Percentiles rank a stretch among this genome's conserved stretches.
Conservation (phyloP, 163 green algal species). For the Botryococcus braunii region DNA sequence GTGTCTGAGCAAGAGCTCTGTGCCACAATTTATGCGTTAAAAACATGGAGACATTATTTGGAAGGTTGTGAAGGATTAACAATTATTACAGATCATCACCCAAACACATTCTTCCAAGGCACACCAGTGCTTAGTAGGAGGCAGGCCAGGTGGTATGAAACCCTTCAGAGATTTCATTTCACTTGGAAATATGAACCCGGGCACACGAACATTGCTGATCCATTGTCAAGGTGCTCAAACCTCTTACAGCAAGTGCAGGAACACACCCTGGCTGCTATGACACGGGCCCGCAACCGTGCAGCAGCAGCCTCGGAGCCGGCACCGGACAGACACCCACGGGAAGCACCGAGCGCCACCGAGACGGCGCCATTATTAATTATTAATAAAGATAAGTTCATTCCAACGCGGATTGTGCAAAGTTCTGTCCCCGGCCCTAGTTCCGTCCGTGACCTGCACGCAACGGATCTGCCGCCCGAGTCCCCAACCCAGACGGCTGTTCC, state of each 20-base stretch:
- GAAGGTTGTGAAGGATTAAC: conserved; percentile 26
- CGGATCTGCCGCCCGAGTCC: too few species aligned
- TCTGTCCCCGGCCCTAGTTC: too few species aligned
- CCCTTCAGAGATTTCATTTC: conserved; percentile 12
- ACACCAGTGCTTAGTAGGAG: conserved; percentile 8
- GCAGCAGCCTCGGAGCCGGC: too few species aligned
- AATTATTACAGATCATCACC: conserved; percentile 30
- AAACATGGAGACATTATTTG: conserved; percentile 37
- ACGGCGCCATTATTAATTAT: too few species aligned
- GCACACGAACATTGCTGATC: conserved; percentile 23
- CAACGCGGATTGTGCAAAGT: too few species aligned
- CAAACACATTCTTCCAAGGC: conserved; percentile 25
- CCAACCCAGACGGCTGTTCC: too few species aligned
- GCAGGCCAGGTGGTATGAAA: conserved; percentile 13
- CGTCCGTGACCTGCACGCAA: too few species aligned
- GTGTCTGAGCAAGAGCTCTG: conserved; percentile 36
- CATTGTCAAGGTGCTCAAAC: conserved; percentile 4
- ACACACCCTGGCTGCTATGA: conserved; percentile 2
- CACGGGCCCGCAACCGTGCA: not conserved
- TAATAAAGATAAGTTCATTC: too few species aligned
- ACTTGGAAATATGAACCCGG: conserved; percentile 22
- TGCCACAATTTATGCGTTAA: conserved; percentile 23
- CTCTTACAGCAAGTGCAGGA: too few species aligned
- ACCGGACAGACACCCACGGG: too few species aligned
- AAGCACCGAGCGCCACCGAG: too few species aligned